These are phyloP conservation scores for Babesia bigemina DNA, from an alignment of 169 alveolate genomes.

Conservation along the genomic window DNA sequence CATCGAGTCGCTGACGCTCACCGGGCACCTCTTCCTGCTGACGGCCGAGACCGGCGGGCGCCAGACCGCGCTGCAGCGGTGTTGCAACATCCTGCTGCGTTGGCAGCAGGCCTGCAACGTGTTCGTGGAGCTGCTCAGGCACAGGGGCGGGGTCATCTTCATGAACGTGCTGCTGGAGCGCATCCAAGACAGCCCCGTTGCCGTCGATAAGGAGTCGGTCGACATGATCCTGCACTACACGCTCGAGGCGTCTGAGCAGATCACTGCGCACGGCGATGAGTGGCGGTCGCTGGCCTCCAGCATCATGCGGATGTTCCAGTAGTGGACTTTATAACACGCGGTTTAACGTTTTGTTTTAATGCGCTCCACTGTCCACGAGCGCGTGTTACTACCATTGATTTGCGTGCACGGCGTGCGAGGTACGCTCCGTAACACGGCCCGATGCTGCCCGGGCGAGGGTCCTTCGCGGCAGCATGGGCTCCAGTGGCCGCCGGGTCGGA, in stretches of 20 bases:
- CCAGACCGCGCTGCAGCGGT: slow-evolving; percentile 57
- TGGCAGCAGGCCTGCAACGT: slow-evolving; percentile 27
- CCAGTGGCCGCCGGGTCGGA: too few species aligned
- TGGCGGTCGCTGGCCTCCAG: slow-evolving; percentile 66
- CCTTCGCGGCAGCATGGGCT: too few species aligned
- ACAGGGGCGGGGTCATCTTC: slow-evolving; percentile 58
- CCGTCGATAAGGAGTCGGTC: slow-evolving; percentile 55
- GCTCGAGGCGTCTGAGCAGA: slow-evolving; percentile 54
- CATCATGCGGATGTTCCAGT: slow-evolving; percentile 50
- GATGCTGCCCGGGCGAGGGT: too few species aligned
- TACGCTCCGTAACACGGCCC: too few species aligned
- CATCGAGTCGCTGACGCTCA: slow-evolving; percentile 47
- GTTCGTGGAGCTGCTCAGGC: slow-evolving; percentile 29
- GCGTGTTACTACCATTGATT: too few species aligned
- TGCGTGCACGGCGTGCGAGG: too few species aligned
- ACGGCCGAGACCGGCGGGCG: slow-evolving; percentile 49
- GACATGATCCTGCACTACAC: slow-evolving; percentile 68
- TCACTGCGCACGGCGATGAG: slow-evolving; percentile 43
- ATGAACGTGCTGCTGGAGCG: slow-evolving; percentile 59
- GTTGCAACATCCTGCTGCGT: slow-evolving; percentile 37
- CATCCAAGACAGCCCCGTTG: slow-evolving; percentile 27
- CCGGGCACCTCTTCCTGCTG: slow-evolving; percentile 61
- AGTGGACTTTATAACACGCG: background rate
- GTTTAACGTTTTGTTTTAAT: too few species aligned
- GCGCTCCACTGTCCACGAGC: too few species aligned